These are phyloP conservation scores for Pseudocercospora fuligena DNA, from an alignment of 2,329 filamentous ascomycete species.

Conservation along the genomic window DNA sequence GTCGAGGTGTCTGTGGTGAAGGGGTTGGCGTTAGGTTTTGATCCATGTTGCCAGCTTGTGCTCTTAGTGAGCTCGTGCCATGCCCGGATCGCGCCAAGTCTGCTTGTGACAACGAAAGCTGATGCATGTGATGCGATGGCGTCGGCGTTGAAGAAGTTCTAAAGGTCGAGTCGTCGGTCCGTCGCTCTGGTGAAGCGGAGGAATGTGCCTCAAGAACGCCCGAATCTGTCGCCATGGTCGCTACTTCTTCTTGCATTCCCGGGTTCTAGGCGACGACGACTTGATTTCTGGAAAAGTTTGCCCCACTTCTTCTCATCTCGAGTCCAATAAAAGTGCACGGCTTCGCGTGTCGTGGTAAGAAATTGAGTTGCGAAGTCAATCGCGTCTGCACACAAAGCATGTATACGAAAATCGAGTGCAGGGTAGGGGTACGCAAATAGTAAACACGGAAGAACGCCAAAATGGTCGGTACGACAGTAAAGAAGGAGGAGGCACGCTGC, in stretches of 20 bases:
- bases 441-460: neutral
- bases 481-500: neutral
- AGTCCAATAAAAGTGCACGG: neutral
- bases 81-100: neutral
- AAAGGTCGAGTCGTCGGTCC: neutral
- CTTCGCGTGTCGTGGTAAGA: neutral
- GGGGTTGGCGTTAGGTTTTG: neutral
- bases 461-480: neutral
- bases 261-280: neutral
- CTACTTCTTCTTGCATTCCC: neutral
- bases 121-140: slow-evolving; percentile 6
- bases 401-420: neutral
- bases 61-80: neutral
- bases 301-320: neutral
- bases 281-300: neutral
- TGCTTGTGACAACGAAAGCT: slow-evolving; percentile 12
- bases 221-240: slow-evolving; percentile 2
- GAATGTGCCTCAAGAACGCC: slow-evolving; percentile 12
- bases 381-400: neutral
- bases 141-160: neutral
- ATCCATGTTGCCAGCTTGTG: slow-evolving; percentile 1
- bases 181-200: slow-evolving; percentile 2
- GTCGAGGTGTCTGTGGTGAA: slow-evolving; percentile 5
- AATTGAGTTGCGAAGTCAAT: neutral
- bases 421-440: neutral